Evolutionary conservation across 2,329 filamentous ascomycete species (phyloP), one percentile per base, ranked within the genome.

Genomic region (Davidsoniella virescens): DNA sequence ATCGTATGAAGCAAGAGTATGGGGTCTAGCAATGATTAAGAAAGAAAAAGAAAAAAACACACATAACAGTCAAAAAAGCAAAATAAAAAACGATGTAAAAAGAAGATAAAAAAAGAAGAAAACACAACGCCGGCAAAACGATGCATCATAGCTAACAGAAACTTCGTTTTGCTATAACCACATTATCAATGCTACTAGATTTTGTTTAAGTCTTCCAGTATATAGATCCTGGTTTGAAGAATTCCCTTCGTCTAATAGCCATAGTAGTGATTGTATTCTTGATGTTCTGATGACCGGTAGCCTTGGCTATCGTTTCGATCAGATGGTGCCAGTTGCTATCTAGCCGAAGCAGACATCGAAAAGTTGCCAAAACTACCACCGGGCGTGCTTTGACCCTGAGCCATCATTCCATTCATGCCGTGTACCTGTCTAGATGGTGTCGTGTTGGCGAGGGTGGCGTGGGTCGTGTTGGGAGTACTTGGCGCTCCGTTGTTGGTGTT

Each of bases 291-390:
- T 29, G 26, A 29, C 26, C 26, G 26, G 26, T 29, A 29, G 26
- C 26, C 26, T 12, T 29, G 26, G 1, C 26, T 29, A 29, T 29
- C 26, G 26, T 29, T 29, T 29, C 26, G 26, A 10, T 29, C 26
- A 29, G 26, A 29, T 29, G 26, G 26, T 29, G 26, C 26, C 36
- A 37, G 17, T n/a, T 47, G 56, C 62, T 65, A 63, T 58, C 60
- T 59, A 16, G 57, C 51, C 52, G 26, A 29, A 29, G 65, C 67
- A 36, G 62, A 65, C 64, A 76, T 75, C 53, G 71, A 69, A 65
- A 90, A 90, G 61, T 72, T 76, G 44, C 85, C 85, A 68, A 90
- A 87, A 20, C 78, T 78, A 17, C 78, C 82, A 23, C 85, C 84
- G 1, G 86, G 86, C 6, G 86, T 92, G 73, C 87, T 80, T 36